Percentiles rank a stretch among this genome's conserved stretches.
phyloP scores from a whole-genome alignment of 2,329 filamentous ascomycete genomes.

The Venturia nashicola region DNA sequence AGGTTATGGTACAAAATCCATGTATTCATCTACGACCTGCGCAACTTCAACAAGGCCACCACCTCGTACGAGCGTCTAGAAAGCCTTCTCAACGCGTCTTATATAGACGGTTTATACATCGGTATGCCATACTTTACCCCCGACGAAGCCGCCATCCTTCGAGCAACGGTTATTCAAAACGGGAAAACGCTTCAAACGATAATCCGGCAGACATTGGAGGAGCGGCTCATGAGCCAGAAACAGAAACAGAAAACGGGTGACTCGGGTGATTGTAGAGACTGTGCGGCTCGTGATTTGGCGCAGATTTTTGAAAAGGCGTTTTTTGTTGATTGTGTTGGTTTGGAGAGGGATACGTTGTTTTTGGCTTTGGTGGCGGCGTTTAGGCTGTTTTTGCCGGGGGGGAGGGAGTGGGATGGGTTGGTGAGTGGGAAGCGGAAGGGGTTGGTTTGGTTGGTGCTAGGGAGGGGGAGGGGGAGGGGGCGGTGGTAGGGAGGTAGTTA shows the following conservation, averaged over 20 bases:
- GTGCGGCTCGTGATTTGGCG: conserved; percentile 24
- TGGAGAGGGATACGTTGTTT: conserved; percentile 9
- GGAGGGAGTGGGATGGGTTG: background rate
- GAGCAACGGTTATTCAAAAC: background rate
- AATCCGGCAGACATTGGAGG: background rate
- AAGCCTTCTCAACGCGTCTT: conserved; percentile 9
- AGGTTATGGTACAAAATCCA: conserved; percentile 13
- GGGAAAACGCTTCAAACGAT: background rate
- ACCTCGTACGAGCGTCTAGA: conserved; percentile 10
- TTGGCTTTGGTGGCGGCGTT: background rate
- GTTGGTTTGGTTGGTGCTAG: background rate
- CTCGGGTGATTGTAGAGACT: too few relatives aligned
- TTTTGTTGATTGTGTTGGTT: conserved; percentile 17
- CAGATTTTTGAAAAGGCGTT: conserved; percentile 19
- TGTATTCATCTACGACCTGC: conserved; percentile 13
- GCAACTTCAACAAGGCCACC: conserved; percentile 9
- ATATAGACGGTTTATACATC: conserved; percentile 8
- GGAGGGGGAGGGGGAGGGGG: conserved; percentile 2
- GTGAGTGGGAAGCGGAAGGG: background rate
- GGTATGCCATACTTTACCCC: conserved; percentile 14
- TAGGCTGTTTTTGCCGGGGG: background rate
- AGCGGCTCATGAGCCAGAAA: background rate
- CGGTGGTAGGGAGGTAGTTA: background rate
- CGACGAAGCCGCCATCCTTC: conserved; percentile 7
- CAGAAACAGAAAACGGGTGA: too few relatives aligned